Percentiles rank a stretch among this genome's conserved stretches.
phyloP scores from a whole-genome alignment of 768 basidiomycete species.

The Mycena albidolilacea region DNA sequence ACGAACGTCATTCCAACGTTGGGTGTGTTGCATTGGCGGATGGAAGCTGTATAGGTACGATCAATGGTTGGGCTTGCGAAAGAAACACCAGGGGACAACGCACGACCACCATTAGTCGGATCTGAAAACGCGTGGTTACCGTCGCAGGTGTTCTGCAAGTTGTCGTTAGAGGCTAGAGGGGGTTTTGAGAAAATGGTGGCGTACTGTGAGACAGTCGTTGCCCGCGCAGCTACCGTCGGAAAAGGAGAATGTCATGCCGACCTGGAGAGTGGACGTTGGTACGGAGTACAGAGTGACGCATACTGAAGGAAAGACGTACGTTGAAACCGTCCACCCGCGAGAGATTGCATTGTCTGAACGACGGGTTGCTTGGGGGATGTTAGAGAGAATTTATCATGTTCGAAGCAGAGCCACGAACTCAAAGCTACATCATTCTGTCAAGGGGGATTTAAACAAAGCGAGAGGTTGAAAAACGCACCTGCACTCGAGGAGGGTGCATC shows the following conservation, averaged over 20 bases:
- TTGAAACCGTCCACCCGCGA: conserved; percentile 1
- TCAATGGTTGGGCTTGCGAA: conserved; percentile 1
- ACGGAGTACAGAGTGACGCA: not conserved
- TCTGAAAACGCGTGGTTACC: not conserved
- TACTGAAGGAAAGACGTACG: not conserved
- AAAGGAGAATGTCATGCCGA: not conserved
- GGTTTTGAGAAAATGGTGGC: not conserved
- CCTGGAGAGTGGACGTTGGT: not conserved
- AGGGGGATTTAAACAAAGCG: not conserved
- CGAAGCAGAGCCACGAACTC: not conserved
- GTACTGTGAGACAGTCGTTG: not conserved
- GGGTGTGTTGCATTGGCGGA: conserved; percentile 1
- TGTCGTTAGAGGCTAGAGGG: not conserved
- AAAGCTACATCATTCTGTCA: not conserved
- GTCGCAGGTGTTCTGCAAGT: conserved; percentile 3
- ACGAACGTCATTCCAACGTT: not conserved
- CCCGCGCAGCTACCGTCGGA: not conserved
- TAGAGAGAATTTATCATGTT: not conserved
- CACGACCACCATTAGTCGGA: conserved; percentile 4
- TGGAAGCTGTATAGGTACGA: not conserved
- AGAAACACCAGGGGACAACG: conserved; percentile 2
- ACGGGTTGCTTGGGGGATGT: not conserved
- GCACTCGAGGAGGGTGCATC: not conserved
- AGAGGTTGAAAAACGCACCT: not conserved
- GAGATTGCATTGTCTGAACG: conserved; percentile 1